These are phyloP conservation scores for Sporothrix pallida DNA, from an alignment of 2,329 filamentous ascomycete species.

Conservation along the genomic window DNA sequence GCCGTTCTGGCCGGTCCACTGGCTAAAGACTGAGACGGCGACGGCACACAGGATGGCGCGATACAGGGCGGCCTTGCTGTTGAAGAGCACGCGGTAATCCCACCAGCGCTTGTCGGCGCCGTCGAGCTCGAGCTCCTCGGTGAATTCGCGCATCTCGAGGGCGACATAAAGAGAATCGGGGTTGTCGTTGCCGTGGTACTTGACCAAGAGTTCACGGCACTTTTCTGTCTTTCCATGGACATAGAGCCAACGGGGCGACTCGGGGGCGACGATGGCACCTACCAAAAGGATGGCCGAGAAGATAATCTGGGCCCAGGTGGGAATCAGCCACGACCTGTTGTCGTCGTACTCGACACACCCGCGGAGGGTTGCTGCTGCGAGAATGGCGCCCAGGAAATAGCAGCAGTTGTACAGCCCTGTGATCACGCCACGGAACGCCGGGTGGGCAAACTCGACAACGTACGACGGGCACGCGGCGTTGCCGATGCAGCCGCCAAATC, in stretches of 20 bases:
- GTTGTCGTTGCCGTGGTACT: conserved; percentile 59
- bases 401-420: conserved; percentile 36
- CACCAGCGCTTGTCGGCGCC: conserved; percentile 54
- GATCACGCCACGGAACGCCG: conserved; percentile 32
- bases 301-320: conserved; percentile 42
- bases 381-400: conserved; percentile 33
- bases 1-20: conserved; percentile 53
- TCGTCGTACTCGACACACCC: conserved; percentile 31
- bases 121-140: conserved; percentile 46
- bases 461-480: conserved; percentile 33
- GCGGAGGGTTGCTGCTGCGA: conserved; percentile 28
- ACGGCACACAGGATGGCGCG: conserved; percentile 52
- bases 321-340: conserved; percentile 31
- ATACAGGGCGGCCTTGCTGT: conserved; percentile 46
- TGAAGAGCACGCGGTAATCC: conserved; percentile 53
- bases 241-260: conserved; percentile 43
- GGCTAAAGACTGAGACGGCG: conserved; percentile 51
- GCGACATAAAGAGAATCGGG: conserved; percentile 44
- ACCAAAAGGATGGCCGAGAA: conserved; percentile 41
- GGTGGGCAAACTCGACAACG: conserved; percentile 36
- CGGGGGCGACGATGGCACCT: conserved; percentile 37
- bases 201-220: conserved; percentile 46
- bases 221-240: conserved; percentile 38
- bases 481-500: conserved; percentile 31
- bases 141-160: conserved; percentile 38